Conservation (phyloP, 192 early-diverging fungal genomes). For the Chytriomyces hyalinus region DNA sequence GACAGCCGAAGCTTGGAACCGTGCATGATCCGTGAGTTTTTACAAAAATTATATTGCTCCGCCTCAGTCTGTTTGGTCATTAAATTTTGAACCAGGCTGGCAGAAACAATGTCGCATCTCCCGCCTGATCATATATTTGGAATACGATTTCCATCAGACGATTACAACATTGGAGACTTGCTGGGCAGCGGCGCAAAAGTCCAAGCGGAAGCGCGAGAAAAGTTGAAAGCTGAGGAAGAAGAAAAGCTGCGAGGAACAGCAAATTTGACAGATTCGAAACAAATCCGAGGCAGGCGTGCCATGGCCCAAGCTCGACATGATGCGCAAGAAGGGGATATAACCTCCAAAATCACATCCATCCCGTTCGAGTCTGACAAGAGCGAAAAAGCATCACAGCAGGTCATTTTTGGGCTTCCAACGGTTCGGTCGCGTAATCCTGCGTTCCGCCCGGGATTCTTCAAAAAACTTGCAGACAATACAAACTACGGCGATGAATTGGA, state of each 20-base stretch:
- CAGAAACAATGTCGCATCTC: conserved; percentile 45
- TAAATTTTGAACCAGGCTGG: conserved; percentile 31
- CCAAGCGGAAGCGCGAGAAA: conserved; percentile 14
- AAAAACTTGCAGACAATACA: conserved; percentile 46
- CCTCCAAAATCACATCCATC: conserved; percentile 34
- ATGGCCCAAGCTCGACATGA: conserved; percentile 4
- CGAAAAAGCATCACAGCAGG: conserved; percentile 5
- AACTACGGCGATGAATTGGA: conserved; percentile 51
- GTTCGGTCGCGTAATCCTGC: conserved; percentile 39
- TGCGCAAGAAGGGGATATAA: background rate
- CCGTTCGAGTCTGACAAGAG: conserved; percentile 10
- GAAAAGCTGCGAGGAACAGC: conserved; percentile 3
- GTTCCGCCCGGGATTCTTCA: conserved; percentile 31
- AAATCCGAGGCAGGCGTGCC: conserved; percentile 26
- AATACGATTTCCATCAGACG: conserved; percentile 36
- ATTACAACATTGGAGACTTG: conserved; percentile 45
- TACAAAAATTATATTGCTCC: background rate
- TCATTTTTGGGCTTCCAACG: conserved; percentile 49
- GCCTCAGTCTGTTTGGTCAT: background rate
- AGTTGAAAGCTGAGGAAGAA: background rate
- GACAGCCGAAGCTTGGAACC: conserved; percentile 41
- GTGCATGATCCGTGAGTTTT: conserved; percentile 47
- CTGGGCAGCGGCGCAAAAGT: conserved; percentile 31
- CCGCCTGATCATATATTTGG: conserved; percentile 45
- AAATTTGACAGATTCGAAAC: background rate